Conservation (phyloP, 2,329 filamentous ascomycete species). For the Hirsutella rhossiliensis region DNA sequence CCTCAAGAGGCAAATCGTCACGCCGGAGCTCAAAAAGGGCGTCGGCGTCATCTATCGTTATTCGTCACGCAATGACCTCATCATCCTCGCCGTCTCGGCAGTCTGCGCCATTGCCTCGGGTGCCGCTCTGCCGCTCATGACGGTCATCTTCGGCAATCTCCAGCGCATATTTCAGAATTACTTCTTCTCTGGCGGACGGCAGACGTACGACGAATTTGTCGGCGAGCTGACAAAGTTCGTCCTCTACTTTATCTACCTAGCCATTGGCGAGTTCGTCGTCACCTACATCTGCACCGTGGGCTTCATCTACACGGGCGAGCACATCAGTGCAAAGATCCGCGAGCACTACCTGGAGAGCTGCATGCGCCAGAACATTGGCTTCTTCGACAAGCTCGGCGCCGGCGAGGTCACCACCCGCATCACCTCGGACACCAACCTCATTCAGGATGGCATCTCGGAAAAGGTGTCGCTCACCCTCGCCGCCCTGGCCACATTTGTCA, state of each 20-base stretch:
- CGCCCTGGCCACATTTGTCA: slow-evolving; percentile 70
- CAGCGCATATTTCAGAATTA: slow-evolving; percentile 59
- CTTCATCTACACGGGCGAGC: slow-evolving; percentile 80
- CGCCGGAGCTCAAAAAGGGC: slow-evolving; percentile 51
- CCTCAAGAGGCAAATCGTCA: slow-evolving; percentile 55
- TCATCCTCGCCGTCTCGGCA: slow-evolving; percentile 49
- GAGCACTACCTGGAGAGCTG: slow-evolving; percentile 76
- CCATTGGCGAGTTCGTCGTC: slow-evolving; percentile 65
- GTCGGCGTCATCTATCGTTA: slow-evolving; percentile 58
- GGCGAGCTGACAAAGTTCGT: slow-evolving; percentile 49
- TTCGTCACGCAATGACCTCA: slow-evolving; percentile 50
- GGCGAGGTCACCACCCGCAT: slow-evolving; percentile 92
- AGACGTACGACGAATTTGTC: slow-evolving; percentile 44
- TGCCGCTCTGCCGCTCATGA: slow-evolving; percentile 69
- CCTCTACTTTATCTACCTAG: slow-evolving; percentile 78
- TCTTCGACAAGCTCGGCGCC: slow-evolving; percentile 84
- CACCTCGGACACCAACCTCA: slow-evolving; percentile 83
- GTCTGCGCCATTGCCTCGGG: slow-evolving; percentile 60
- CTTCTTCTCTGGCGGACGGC: slow-evolving; percentile 31
- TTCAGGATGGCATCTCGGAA: slow-evolving; percentile 89
- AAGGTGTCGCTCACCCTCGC: slow-evolving; percentile 71
- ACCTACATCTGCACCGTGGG: slow-evolving; percentile 73
- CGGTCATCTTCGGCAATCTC: slow-evolving; percentile 67
- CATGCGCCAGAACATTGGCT: slow-evolving; percentile 79
- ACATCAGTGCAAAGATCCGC: slow-evolving; percentile 67